Conservation (phyloP, 352 stramenopile genomes). For the Pythium brassicae region DNA sequence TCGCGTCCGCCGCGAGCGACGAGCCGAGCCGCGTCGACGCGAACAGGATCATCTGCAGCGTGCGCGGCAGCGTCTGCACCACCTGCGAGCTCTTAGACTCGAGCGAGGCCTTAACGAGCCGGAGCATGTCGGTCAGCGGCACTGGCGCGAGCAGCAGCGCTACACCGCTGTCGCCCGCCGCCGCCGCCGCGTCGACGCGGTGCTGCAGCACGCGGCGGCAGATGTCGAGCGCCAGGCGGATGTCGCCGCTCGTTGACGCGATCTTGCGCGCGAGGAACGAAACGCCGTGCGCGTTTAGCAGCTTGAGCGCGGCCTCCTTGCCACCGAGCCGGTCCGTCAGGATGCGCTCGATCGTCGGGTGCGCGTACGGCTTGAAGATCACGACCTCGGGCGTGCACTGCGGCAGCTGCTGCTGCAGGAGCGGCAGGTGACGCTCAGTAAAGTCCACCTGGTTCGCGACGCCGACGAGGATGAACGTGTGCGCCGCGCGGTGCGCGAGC, state of each 20-base stretch:
- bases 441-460: conserved; percentile 86
- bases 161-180: conserved; percentile 5
- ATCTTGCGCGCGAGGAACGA: conserved; percentile 80
- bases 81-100: conserved; percentile 57
- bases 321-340: conserved; percentile 63
- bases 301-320: conserved; percentile 27
- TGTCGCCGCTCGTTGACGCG: conserved; percentile 68
- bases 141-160: conserved; percentile 23
- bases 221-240: conserved; percentile 70
- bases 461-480: conserved; percentile 73
- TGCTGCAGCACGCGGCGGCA: conserved; percentile 66
- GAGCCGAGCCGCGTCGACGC: conserved; percentile 42
- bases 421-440: conserved; percentile 67
- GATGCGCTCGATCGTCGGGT: conserved; percentile 77
- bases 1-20: conserved; percentile 24
- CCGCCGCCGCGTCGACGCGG: conserved; percentile 13
- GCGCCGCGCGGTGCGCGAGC: conserved; percentile 46
- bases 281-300: conserved; percentile 69
- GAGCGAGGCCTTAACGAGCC: conserved; percentile 64
- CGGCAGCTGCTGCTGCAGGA: conserved; percentile 48
- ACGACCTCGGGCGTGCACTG: conserved; percentile 54
- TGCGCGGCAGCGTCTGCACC: conserved; percentile 64
- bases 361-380: conserved; percentile 78
- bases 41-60: conserved; percentile 82
- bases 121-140: conserved; percentile 67